Evolutionary conservation across 768 basidiomycete species (phyloP), one percentile per base, ranked within the genome.

Genomic region (Auricularia sp.): DNA sequence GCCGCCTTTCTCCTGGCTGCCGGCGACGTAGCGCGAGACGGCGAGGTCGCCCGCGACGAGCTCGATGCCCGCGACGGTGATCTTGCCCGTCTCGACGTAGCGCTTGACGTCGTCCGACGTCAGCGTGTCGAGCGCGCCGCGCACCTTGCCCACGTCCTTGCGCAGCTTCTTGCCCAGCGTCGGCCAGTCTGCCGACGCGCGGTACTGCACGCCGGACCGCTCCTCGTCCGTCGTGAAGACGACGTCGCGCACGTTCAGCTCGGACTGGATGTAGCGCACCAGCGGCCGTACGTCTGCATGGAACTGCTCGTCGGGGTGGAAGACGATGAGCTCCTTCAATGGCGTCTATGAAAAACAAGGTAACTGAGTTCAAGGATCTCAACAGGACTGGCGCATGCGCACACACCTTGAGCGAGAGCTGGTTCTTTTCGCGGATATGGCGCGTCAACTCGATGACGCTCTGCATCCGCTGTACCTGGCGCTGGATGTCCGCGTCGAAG

Each of bases 381-480:
- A 18, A 29, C 5, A 34, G 58, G 42, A 12, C 5, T 11, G 35
- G 16, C 29, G 2, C 29, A 29, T 29, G 29, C 29, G 2, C n/a
- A 70, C 79, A 11, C 59, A 92, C 95, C 85, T 98, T 98, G 70
- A 96, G 81, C 5, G 92, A 91, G 53, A 98, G 74, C 62, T 84
- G 91, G 72, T 91, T 85, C 70, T 83, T 84, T 73, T 98, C 94
- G 59, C 97, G 89, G 67, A 98, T 82, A 69, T 87, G 87, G 66
- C 97, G 84, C 4, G 89, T 87, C 67, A 99, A 79, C 62, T 98
- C 93, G 68, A 98, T 98, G 73, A 99, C 88, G 11, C 87, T 83
- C 74, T 96, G 94, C 89, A 99, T 93, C 10, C 94, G 85, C 75
- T 89, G 84, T 29, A 98, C 92, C 77, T 97, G 90, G 60, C 95